Percentiles rank a stretch among this genome's conserved stretches.
These are phyloP conservation scores for Lagerstroemia speciosa DNA, from an alignment of 345 rosid species.

Conservation along the genomic window DNA sequence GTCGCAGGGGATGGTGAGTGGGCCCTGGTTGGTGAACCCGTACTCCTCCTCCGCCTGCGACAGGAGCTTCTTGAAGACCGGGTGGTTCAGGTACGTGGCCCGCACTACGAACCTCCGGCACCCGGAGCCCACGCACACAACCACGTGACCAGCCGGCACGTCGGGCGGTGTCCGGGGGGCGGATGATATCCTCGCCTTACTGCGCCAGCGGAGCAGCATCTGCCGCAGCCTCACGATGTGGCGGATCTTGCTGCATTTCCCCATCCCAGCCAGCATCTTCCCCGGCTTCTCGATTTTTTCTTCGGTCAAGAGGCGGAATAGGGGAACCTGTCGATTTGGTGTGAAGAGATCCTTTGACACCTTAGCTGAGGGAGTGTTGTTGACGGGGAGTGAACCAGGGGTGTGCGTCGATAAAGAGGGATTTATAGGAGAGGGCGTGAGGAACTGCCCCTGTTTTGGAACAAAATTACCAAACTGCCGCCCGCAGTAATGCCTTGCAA, in stretches of 20 bases:
- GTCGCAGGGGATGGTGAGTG: slow-evolving; percentile 80
- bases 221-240: slow-evolving; percentile 87
- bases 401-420: slow-evolving; percentile 19
- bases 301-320: background rate
- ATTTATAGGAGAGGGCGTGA: slow-evolving; percentile 26
- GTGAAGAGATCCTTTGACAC: background rate
- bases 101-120: slow-evolving; percentile 75
- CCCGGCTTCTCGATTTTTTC: background rate
- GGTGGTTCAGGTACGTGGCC: slow-evolving; percentile 87
- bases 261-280: slow-evolving; percentile 51
- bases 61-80: slow-evolving; percentile 56
- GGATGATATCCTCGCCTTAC: slow-evolving; percentile 61
- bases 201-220: slow-evolving; percentile 77
- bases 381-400: slow-evolving; percentile 11
- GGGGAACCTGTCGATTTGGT: background rate
- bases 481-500: background rate
- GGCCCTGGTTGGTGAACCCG: slow-evolving; percentile 77
- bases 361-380: background rate
- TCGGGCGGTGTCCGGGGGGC: slow-evolving; percentile 35
- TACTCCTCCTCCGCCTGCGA: slow-evolving; percentile 79
- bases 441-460: slow-evolving; percentile 24
- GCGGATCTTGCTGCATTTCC: slow-evolving; percentile 87
- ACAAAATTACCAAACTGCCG: slow-evolving; percentile 30
- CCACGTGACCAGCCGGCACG: slow-evolving; percentile 92
- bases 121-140: slow-evolving; percentile 57